Base-by-base conservation (phyloP, 2,329 filamentous ascomycete genomes). In the Fusarium burgessii region DNA sequence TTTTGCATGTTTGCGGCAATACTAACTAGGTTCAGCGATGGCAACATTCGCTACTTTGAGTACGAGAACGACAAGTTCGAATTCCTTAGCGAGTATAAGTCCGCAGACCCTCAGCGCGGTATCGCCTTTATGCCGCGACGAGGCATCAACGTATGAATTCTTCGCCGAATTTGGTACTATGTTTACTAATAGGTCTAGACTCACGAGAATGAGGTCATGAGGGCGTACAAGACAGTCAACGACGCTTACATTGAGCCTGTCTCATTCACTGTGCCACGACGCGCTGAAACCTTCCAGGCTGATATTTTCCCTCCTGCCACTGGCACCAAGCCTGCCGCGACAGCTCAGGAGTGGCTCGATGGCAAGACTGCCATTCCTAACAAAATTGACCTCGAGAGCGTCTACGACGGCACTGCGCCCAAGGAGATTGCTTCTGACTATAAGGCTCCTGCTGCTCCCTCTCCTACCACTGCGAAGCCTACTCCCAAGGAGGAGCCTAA, bases 1-100 rank as follows among this genome's bases (percentile, higher is more conserved):
- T 10, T 17, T 9, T 40, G 32, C 20, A 32, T 13, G 18, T 35
- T 23, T n/a, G 33, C 7, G 14, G 12, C 15, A 11, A 27, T 58
- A 62, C 75, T 38, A 76, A 73, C 25, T n/a, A 70, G 29, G 14
- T 33, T 18, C 69, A 96, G 93, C 82, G 96, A 99, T 79, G 96
- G 96, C 78, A 99, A 99, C 83, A 99, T 99, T 79, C 95, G 96
- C 71, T 99, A 99, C 87, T 99, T 93, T 81, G 96, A 99, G 83
- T 97, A 97, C 78, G 93, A 97, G 80, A 97, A 98, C 83, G 95
- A 98, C 87, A 98, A 98, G 83, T 98, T 99, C 79, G 95, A 99
- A 83, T 97, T 93, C 82, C 85, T 99, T 58, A 97, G 94, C 70
- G 95, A 98, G 81, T 96, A 98, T 88, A 97, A 98, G 84, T 98